Conservation (phyloP, 192 early-diverging fungal genomes). For the Backusella liffmaniae region DNA sequence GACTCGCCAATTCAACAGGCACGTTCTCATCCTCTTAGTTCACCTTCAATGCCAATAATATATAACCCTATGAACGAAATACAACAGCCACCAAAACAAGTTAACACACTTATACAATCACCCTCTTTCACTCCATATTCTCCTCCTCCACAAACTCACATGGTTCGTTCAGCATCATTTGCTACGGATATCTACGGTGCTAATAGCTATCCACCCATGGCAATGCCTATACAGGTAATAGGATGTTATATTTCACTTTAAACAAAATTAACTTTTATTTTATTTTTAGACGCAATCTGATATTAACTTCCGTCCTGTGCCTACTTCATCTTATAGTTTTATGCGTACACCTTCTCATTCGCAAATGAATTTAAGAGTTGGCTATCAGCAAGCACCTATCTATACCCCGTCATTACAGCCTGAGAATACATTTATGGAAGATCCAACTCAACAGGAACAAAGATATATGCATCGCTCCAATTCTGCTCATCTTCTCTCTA, state of each 20-base stretch:
- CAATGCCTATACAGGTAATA: background rate
- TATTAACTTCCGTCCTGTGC: background rate
- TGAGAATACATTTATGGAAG: background rate
- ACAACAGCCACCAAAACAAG: background rate
- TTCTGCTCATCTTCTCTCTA: background rate
- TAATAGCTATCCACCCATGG: background rate
- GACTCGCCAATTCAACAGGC: background rate
- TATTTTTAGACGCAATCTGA: background rate
- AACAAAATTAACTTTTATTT: background rate
- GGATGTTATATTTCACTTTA: background rate
- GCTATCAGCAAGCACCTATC: background rate
- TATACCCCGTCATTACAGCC: background rate
- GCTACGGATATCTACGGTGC: background rate
- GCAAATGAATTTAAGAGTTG: background rate
- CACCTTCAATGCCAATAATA: slow-evolving; percentile 24
- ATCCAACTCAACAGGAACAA: background rate
- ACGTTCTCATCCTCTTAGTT: slow-evolving; percentile 1
- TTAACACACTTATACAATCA: background rate
- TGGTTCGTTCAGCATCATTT: slow-evolving; percentile 7
- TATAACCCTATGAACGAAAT: slow-evolving; percentile 9
- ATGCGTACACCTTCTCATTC: slow-evolving; percentile 8
- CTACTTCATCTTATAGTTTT: background rate
- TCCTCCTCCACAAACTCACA: background rate
- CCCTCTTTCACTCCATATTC: slow-evolving; percentile 9
- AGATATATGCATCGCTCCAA: background rate